Base-by-base conservation (phyloP, 2,329 filamentous ascomycete species). In the Diaporthe sp. region DNA sequence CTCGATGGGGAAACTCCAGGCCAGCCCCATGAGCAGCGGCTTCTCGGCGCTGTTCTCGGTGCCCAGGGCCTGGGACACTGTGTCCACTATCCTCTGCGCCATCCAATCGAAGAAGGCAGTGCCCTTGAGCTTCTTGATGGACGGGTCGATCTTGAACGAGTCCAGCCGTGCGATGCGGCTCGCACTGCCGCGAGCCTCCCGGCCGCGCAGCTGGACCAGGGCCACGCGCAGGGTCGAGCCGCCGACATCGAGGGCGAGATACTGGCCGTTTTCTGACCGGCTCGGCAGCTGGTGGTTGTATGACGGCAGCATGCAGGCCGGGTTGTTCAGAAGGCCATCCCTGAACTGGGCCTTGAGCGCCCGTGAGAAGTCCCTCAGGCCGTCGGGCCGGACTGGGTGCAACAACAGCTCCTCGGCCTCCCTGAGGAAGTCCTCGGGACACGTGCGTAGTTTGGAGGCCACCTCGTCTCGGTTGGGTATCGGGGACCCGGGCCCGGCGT, bases 1-100 rank as follows among this genome's bases (percentile, higher is more conserved):
- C 91, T 93, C 90, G 60, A 94, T 91, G 37, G 92, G 92, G 79
- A 94, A 94, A 75, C 92, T 93, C 91, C 92, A 94, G 8, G 92
- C 90, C 76, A 93, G 82, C 1, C 91, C 91, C 84, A 93, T 86
- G 12, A 88, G 88, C 71, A 93, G 83, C 39, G 88, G 86, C 2
- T 84, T 82, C 34, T 85, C 84, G 7, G 82, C 80, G 58, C 79
- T 81, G 75, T 84, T 82, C 31, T 81, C 82, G 4, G 83, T 81
- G 60, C 85, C 83, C 31, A 85, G 79, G 25, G 86, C 87, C 58
- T 84, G 84, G 9, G 84, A 82, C 15, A 93, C 83, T 1, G 90
- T 91, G 67, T 92, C 88, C 71, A 85, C 81, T 79, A 93, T 92
- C 77, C 87, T 88, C 57, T 86, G 85, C 0, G 91, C 92, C 88